A percentile compares a stretch with the other conserved stretches of the same genome.
Evolutionary conservation across 2,329 filamentous ascomycete species (phyloP).

Genomic region (Hortaea werneckii): DNA sequence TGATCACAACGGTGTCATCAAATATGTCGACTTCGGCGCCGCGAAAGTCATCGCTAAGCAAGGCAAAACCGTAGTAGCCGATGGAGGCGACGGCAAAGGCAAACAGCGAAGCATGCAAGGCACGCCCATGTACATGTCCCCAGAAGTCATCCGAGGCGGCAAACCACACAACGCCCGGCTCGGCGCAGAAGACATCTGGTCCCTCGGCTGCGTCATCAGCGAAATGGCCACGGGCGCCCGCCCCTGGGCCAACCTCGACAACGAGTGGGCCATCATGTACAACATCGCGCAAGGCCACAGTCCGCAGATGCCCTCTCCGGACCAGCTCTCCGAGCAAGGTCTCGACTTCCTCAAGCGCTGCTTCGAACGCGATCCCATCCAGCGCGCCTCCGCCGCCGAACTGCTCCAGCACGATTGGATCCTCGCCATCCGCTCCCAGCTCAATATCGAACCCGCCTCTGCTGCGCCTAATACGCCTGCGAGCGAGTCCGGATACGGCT

Average conservation of each 20-base stretch:
- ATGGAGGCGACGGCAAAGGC: conserved; percentile 28
- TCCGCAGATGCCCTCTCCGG: conserved; percentile 67
- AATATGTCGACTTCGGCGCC: conserved; percentile 97
- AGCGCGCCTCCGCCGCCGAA: conserved; percentile 73
- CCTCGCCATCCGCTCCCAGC: conserved; percentile 35
- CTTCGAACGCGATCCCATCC: conserved; percentile 73
- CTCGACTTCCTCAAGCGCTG: conserved; percentile 83
- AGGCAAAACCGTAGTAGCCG: conserved; percentile 68
- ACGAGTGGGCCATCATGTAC: conserved; percentile 99
- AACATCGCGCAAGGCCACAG: conserved; percentile 97
- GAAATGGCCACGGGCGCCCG: conserved; percentile 95
- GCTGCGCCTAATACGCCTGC: conserved; percentile 34
- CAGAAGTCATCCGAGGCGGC: conserved; percentile 93
- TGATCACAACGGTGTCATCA: conserved; percentile 96
- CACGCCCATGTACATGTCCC: conserved; percentile 99
- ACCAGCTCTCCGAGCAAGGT: conserved; percentile 75
- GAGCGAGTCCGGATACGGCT: conserved; percentile 11
- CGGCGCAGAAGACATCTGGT: conserved; percentile 91
- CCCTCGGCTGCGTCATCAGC: conserved; percentile 86
- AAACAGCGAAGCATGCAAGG: conserved; percentile 77
- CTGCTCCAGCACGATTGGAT: conserved; percentile 92
- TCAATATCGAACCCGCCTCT: conserved; percentile 37
- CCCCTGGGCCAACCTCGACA: conserved; percentile 92
- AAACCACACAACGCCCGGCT: conserved; percentile 61
- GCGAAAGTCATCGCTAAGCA: conserved; percentile 94